Evolutionary conservation across 345 rosid species (phyloP).

Genomic region (Bruguiera gymnorhiza): DNA sequence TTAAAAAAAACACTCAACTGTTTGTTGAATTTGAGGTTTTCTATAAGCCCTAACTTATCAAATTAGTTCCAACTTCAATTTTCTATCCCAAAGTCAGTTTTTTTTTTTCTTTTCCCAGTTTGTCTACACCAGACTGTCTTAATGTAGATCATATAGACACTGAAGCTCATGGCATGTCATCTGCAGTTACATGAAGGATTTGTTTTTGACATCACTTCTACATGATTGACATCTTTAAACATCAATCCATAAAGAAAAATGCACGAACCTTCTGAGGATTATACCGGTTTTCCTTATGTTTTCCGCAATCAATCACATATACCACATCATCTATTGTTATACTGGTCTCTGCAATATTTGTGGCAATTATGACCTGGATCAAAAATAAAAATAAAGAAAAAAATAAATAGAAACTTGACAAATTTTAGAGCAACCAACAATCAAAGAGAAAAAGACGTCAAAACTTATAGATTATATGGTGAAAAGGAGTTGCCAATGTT

Average conservation of each 20-base stretch:
- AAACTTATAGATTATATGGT: not conserved
- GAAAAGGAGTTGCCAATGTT: not conserved
- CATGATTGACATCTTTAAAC: too few relatives aligned
- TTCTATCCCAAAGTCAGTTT: too few relatives aligned
- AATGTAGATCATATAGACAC: too few relatives aligned
- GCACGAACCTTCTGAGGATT: constrained; percentile 80
- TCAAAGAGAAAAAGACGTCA: not conserved
- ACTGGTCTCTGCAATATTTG: constrained; percentile 91
- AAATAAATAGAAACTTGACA: not conserved
- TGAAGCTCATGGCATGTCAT: too few relatives aligned
- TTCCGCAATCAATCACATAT: constrained; percentile 87
- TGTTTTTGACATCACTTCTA: too few relatives aligned
- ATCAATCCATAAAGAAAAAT: not conserved
- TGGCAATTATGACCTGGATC: constrained; percentile 75
- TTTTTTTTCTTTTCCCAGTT: too few relatives aligned
- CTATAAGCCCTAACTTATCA: too few relatives aligned
- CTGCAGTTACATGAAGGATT: too few relatives aligned
- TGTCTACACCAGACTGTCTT: too few relatives aligned
- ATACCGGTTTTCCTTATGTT: constrained; percentile 89
- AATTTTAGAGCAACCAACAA: not conserved
- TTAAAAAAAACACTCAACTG: too few relatives aligned
- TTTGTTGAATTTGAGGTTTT: too few relatives aligned
- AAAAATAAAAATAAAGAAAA: constrained; percentile 8
- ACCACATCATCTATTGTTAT: constrained; percentile 93
- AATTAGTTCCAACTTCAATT: too few relatives aligned